Base-by-base conservation (phyloP, 805 yeast species). In the Candida ipomoeae region DNA sequence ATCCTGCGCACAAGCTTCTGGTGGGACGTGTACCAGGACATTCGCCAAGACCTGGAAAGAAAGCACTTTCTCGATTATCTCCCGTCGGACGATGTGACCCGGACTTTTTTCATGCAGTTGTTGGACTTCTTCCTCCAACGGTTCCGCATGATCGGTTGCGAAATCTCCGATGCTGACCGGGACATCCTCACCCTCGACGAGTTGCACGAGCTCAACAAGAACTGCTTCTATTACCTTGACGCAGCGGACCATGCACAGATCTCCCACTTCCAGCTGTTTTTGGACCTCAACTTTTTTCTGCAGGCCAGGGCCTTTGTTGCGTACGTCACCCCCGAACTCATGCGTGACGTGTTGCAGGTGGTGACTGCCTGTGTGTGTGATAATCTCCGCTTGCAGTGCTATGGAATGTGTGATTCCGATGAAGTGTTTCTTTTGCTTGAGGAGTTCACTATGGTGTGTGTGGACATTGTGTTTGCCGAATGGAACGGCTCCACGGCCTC, bases 11-110 rank as follows among this genome's bases (percentile, higher is more conserved):
- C 32, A 15, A 33, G 35, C 39, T 54, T 54, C 33, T 52, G 57
- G 57, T 43, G 43, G 43, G 55, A 54, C 38, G 57, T 54, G 14
- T 52, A 54, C 44, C 57, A 54, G 39, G 57, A 54, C 39, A 52
- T 54, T 48, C 35, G 39, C n/a, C 36, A 15, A 26, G 57, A 54
- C 26, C 11, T 39, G 32, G 14, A 5, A 17, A 44, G 5, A 5
- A 42, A 35, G 18, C 37, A 38, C 32, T 48, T 47, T 48, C 44
- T 43, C 37, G 51, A 20, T 18, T 51, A 52, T 49, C 53, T 54
- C 10, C 57, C 57, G 37, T 38, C 49, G 8, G 42, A 45, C 6
- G 40, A 44, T 13, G 41, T 44, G 23, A 41, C 53, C 23, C 55
- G 44, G 41, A 31, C 44, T 20, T 40, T 54, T 14, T 40, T 47